These are phyloP conservation scores for Albizia julibrissin DNA, from an alignment of 306 rosid genomes.

Conservation along the genomic window DNA sequence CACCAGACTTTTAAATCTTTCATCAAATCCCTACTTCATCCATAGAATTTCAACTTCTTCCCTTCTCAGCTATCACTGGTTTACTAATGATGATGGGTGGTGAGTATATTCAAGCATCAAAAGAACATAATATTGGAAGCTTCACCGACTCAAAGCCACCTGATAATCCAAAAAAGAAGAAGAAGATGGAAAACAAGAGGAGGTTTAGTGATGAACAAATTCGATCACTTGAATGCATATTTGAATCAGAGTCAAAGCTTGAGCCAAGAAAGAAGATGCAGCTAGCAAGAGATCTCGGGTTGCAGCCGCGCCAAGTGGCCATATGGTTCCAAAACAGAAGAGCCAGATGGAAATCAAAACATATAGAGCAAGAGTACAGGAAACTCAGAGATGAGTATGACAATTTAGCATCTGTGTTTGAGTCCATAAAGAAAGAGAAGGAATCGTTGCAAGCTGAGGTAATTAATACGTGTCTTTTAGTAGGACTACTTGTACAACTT, in stretches of 20 bases:
- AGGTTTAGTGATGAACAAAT: slow-evolving; percentile 88
- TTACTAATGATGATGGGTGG: slow-evolving; percentile 52
- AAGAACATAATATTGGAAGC: slow-evolving; percentile 36
- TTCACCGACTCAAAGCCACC: slow-evolving; percentile 36
- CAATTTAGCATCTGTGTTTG: slow-evolving; percentile 54
- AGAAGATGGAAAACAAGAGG: slow-evolving; percentile 56
- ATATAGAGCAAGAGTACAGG: slow-evolving; percentile 67
- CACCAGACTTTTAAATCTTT: slow-evolving; percentile 36
- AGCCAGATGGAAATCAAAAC: slow-evolving; percentile 94
- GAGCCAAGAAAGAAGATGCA: slow-evolving; percentile 84
- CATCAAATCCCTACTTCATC: slow-evolving; percentile 30
- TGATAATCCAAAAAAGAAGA: slow-evolving; percentile 45
- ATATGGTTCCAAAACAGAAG: slow-evolving; percentile 96
- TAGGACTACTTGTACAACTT: neutral
- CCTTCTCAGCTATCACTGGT: neutral
- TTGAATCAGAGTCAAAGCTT: slow-evolving; percentile 77
- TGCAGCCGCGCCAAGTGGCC: slow-evolving; percentile 92
- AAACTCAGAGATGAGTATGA: slow-evolving; percentile 68
- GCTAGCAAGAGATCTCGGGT: slow-evolving; percentile 80
- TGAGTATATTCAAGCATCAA: slow-evolving; percentile 45
- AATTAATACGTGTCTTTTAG: slow-evolving; percentile 23
- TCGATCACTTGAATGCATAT: slow-evolving; percentile 63
- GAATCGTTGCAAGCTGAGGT: slow-evolving; percentile 78
- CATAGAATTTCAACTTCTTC: neutral
- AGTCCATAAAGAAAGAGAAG: slow-evolving; percentile 72